Base-by-base conservation (phyloP, 148 eudicot species). In the Simmondsia chinensis region DNA sequence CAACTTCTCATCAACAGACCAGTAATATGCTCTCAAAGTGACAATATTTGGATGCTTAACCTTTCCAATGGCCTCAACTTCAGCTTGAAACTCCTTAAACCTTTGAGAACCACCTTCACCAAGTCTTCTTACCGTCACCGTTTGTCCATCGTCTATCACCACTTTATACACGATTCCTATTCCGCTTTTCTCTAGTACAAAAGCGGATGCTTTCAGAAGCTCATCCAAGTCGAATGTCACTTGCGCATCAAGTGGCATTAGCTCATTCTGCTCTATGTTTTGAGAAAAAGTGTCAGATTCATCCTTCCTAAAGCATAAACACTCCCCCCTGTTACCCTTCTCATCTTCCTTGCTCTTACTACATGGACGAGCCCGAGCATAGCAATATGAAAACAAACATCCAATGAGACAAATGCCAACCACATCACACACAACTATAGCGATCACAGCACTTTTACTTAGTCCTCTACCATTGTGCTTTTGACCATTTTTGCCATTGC, bases 91-190 rank as follows among this genome's bases (percentile, higher is more conserved):
- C 55, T 91, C 99, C 61, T 82, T 91, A 43, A 86, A 77, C 63
- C 95, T 64, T 54, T 91, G 95, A 1, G 94, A 79, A 46, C 95
- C 99, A 3, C 99, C 99, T 73, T 91, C 99, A 5, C 99, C 99
- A 29, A 91, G 59, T 62, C 99, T 70, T 57, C 99, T 82, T 21
- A 91, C 99, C 17, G 99, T 96, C 53, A 91, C 70, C 5, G 70
- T 77, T 37, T 68, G 57, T 42, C 96, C 99, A 47, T 77, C 99
- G 50, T 86, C 99, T 27, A 91, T 94, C 63, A 86, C 96, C 38
- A 86, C 99, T 42, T 82, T 91, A 55, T 91, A 91, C 39, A 86
- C 95, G 69, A 91, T 91, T 29, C 99, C 95, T 39, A 82, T 85
- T 31, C 87, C 99, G 54, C 99, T 91, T 72, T 85, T 86, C 13